Conservation (phyloP, 805 yeast genomes). For the Wickerhamiella vanderwaltii region DNA sequence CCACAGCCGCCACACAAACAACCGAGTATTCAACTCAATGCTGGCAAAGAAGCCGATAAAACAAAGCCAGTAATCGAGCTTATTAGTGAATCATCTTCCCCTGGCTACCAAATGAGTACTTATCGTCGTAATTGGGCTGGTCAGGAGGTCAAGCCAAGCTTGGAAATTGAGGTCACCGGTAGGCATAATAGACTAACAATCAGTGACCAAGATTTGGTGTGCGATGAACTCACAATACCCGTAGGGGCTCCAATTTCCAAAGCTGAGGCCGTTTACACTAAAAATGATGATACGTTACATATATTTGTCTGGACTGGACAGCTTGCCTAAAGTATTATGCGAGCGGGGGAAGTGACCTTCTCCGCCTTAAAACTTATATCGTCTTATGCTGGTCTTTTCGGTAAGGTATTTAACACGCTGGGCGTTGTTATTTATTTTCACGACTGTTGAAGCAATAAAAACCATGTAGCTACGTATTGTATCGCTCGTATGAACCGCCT, state of each 20-base stretch:
- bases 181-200: constrained; percentile 11
- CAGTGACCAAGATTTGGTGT: neutral
- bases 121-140: constrained; percentile 18
- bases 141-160: constrained; percentile 15
- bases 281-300: constrained; percentile 18
- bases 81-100: neutral
- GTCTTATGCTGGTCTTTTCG: too few species aligned
- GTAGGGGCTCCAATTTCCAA: constrained; percentile 9
- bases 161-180: constrained; percentile 18
- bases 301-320: constrained; percentile 18
- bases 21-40: neutral
- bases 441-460: too few species aligned
- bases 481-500: too few species aligned
- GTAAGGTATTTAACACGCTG: too few species aligned
- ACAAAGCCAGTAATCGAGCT: neutral
- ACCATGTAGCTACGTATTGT: too few species aligned
- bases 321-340: too few species aligned
- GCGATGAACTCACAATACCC: neutral
- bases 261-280: constrained; percentile 15
- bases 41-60: neutral
- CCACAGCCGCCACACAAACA: neutral
- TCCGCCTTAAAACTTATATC: too few species aligned
- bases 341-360: too few species aligned
- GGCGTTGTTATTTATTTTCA: too few species aligned
- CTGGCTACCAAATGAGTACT: constrained; percentile 14